These are phyloP conservation scores for Lagenidium giganteum DNA, from an alignment of 352 stramenopile genomes.

Conservation along the genomic window DNA sequence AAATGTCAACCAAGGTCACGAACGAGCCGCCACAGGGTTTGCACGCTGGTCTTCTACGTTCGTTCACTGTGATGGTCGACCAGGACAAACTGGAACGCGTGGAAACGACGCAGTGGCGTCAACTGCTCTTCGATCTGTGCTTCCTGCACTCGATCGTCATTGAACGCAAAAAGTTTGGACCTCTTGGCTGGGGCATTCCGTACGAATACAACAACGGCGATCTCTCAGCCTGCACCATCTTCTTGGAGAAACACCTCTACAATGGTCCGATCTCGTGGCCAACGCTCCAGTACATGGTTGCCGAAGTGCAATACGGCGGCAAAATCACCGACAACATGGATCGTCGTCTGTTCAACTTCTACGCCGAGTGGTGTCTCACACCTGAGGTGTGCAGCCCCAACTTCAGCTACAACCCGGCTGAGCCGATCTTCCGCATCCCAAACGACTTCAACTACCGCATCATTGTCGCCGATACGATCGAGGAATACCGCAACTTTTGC, in stretches of 20 bases:
- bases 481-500: slow-evolving; percentile 95
- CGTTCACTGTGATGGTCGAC: slow-evolving; percentile 99
- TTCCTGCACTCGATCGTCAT: slow-evolving; percentile 98
- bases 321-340: slow-evolving; percentile 99
- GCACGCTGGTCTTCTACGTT: slow-evolving; percentile 92
- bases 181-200: slow-evolving; percentile 97
- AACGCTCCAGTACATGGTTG: slow-evolving; percentile 99
- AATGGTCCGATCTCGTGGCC: slow-evolving; percentile 97
- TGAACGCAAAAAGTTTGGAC: slow-evolving; percentile 98
- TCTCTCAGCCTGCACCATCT: slow-evolving; percentile 96
- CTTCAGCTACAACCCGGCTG: slow-evolving; percentile 94
- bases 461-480: slow-evolving; percentile 87
- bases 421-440: slow-evolving; percentile 95
- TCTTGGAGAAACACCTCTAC: slow-evolving; percentile 99
- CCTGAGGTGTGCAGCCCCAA: slow-evolving; percentile 66
- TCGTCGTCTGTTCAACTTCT: slow-evolving; percentile 96
- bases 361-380: slow-evolving; percentile 96
- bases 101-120: slow-evolving; percentile 95
- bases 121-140: slow-evolving; percentile 96
- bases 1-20: slow-evolving; percentile 99
- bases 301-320: slow-evolving; percentile 97
- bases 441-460: slow-evolving; percentile 97
- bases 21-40: slow-evolving; percentile 97
- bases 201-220: slow-evolving; percentile 99
- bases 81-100: slow-evolving; percentile 97